phyloP scores from a whole-genome alignment of 805 yeast genomes.

The Blastobotrys peoriensis region DNA sequence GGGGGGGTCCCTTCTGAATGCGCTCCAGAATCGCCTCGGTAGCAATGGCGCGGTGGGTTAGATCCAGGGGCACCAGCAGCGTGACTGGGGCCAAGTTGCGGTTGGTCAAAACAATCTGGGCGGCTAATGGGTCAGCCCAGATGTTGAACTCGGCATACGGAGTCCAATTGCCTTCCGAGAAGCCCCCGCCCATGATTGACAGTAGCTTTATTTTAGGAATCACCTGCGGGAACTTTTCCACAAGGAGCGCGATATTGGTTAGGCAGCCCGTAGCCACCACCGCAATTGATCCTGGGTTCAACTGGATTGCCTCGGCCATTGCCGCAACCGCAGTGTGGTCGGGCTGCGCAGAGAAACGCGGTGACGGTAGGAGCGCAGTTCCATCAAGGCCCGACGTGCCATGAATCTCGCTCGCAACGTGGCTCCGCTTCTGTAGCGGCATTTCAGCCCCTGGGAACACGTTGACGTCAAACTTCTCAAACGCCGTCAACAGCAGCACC shows the following conservation, averaged over 20 bases:
- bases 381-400: constrained; percentile 78
- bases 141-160: constrained; percentile 69
- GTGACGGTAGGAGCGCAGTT: constrained; percentile 50
- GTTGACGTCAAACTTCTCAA: constrained; percentile 43
- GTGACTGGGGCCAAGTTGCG: constrained; percentile 42
- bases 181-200: constrained; percentile 74
- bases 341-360: constrained; percentile 32
- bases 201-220: constrained; percentile 44
- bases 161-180: constrained; percentile 42
- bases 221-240: constrained; percentile 49
- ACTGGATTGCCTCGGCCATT: constrained; percentile 39
- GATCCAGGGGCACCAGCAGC: constrained; percentile 57
- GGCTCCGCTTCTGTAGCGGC: constrained; percentile 49
- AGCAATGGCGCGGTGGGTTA: constrained; percentile 62
- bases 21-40: constrained; percentile 35
- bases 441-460: constrained; percentile 60
- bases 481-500: constrained; percentile 56
- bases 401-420: constrained; percentile 58
- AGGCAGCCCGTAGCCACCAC: constrained; percentile 72
- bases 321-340: constrained; percentile 36
- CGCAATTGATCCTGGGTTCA: constrained; percentile 44
- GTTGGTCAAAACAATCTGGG: constrained; percentile 49
- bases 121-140: constrained; percentile 71
- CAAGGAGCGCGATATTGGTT: constrained; percentile 61
- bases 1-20: constrained; percentile 31